Evolutionary conservation across 2,329 filamentous ascomycete species (phyloP), one percentile per base, ranked within the genome.

Genomic region (Cladobotryum protrusum): DNA sequence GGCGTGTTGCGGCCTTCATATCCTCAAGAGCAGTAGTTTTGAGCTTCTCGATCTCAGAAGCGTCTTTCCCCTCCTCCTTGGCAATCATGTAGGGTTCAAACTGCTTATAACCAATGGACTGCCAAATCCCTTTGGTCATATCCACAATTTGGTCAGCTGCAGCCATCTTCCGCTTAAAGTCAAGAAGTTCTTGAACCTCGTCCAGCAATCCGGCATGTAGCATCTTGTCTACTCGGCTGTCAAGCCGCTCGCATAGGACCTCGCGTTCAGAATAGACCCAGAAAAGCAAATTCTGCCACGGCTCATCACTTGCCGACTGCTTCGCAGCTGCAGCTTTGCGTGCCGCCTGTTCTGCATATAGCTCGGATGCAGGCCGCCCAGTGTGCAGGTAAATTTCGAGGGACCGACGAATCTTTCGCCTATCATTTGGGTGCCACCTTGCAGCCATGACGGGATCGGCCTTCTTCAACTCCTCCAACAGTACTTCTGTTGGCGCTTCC

Each of bases 41-140:
- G 13, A 90, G 65, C 15, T 72, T 72, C 17, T 78, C 73, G 1
- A 87, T 67, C 4, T 78, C 72, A 52, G 44, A 43, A 9, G 49
- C 49, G 6, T 56, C 57, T 24, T 53, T 47, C 1, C 57, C 57
- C 32, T 65, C 54, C 56, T 68, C 59, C 13, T 73, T 52, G 1
- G 78, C 77, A 2, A 70, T 59, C 19, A 91, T 70, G 61, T 90
- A 96, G 0, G 81, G 76, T 50, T 87, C 78, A 62, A 97, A 86
- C 63, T 99, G 89, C 64, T 95, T 96, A 69, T 90, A 96, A 1
- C 93, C 93, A 54, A 99, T 99, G 1, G 91, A 93, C 47, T 95
- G 87, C 90, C 92, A 99, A 40, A 99, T 95, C 0, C 93, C 95
- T 47, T 84, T 82, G 1, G 81, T 87, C 56, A 82, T 77, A 61